These are phyloP conservation scores for Psidium guajava DNA, from an alignment of 345 rosid genomes.

Conservation along the genomic window DNA sequence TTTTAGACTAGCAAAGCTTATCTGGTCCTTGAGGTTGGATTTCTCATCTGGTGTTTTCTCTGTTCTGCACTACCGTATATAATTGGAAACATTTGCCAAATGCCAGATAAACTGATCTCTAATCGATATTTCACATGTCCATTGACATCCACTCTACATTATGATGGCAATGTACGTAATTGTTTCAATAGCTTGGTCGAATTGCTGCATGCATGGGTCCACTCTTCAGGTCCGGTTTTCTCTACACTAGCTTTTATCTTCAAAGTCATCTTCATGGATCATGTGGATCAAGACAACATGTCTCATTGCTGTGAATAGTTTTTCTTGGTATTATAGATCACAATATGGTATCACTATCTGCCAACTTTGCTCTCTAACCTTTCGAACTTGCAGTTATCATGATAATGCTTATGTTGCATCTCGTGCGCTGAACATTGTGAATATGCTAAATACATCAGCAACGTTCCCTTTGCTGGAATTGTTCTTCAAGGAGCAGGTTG, in stretches of 20 bases:
- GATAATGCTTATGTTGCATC: slow-evolving; percentile 72
- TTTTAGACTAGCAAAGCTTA: not conserved
- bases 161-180: not conserved
- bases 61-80: not conserved
- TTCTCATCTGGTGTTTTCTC: not conserved
- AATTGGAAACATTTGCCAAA: not conserved
- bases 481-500: slow-evolving; percentile 74
- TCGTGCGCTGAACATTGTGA: slow-evolving; percentile 69
- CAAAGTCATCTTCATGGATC: not conserved
- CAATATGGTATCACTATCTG: not conserved
- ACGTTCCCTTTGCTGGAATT: slow-evolving; percentile 54
- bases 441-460: slow-evolving; percentile 32
- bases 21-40: not conserved
- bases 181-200: not conserved
- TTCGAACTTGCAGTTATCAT: slow-evolving; percentile 39
- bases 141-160: not conserved
- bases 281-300: not conserved
- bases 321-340: not conserved
- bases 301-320: not conserved
- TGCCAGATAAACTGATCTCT: not conserved
- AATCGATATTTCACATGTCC: not conserved
- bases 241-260: not conserved
- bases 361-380: not conserved
- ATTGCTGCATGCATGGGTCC: not conserved
- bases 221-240: not conserved